Evolutionary conservation across 2,329 filamentous ascomycete species (phyloP), one percentile per base, ranked within the genome.

Genomic region (Alternaria tenuissima): DNA sequence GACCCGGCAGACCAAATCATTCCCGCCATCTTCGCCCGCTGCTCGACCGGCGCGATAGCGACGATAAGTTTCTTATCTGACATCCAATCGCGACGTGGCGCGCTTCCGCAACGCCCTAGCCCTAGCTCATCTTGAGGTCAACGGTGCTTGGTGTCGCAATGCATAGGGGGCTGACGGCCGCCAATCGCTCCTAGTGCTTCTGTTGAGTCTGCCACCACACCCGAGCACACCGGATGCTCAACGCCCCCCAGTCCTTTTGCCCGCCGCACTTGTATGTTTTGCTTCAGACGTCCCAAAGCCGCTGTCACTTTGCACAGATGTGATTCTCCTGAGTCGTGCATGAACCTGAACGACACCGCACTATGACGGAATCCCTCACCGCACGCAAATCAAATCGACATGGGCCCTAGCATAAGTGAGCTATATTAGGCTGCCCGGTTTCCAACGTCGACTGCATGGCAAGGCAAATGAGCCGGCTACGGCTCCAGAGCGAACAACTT

Each of bases 351-450:
- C 39, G 61, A 26, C 56, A 61, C 55, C 54, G 63, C 61, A 56
- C 44, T 34, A 67, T 68, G 67, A 69, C 61, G 61, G 61, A 57
- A 68, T 66, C 61, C 51, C 60, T 42, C 48, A 55, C 57, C 41
- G 55, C 59, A 63, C 34, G 28, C 53, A 26, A 49, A 59, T 54
- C 51, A 30, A 38, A n/a, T 16, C 30, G 49, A 43, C 57, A 62
- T 54, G 49, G 61, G 55, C 43, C 65, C 65, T 59, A 55, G 64
- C 49, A 53, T 43, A 42, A 16, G 42, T 47, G 39, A 49, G 56
- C 68, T 68, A 70, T 72, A 67, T 61, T 64, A 69, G 66, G 62
- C 47, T 52, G 66, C 63, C 65, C 61, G 64, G 70, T 68, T 69
- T 69, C 68, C 61, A 61, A 63, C 55, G 56, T 61, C 56, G 61